Base-by-base conservation (phyloP, 2,329 filamentous ascomycete genomes). In the Didymella keratinophila region DNA sequence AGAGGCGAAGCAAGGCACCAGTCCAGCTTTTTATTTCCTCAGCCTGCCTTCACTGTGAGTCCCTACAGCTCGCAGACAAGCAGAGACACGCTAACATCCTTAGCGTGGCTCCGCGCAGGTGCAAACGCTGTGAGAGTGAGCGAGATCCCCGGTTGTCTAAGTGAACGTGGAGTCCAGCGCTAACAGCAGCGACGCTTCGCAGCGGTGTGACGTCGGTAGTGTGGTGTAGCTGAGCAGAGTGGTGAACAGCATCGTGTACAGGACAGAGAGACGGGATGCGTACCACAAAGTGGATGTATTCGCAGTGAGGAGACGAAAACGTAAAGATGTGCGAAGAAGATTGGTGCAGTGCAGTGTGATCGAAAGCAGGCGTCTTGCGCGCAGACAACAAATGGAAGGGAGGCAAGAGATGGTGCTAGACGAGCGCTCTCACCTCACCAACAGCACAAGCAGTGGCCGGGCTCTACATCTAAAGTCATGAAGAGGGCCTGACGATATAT, bases 31-130 rank as follows among this genome's bases (percentile, higher is more conserved):
- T 41, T 21, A 25, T 45, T 18, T 16, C 10, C 16, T 43, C 44
- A 54, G 50, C 12, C 43, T 52, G 51, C 52, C 44, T 63, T 67
- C 61, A 66, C 62, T 41, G 53, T 45, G 42, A 32, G 27, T 4
- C n/a, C 23, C 2, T 18, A 49, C 50, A 37, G 50, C 39, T 27
- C 49, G 50, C 46, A 45, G 56, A 67, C 61, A 51, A 14, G 8
- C 25, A 10, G 18, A 41, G 55, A 63, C 58, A 46, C 36, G 20
- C 58, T 58, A 61, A 32, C 45, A 63, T 47, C 3, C 16, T 59
- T 54, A 56, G 54, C 54, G 23, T 21, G 1, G 12, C 44, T 56
- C 28, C 43, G 39, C 20, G 37, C 23, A 8, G 39, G 2, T 16
- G 21, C 28, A 36, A 6, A 10, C 28, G 27, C 0, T 12, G 16